Conservation (phyloP, 1,139 yeast species). For the Magnusiomyces magnusii region DNA sequence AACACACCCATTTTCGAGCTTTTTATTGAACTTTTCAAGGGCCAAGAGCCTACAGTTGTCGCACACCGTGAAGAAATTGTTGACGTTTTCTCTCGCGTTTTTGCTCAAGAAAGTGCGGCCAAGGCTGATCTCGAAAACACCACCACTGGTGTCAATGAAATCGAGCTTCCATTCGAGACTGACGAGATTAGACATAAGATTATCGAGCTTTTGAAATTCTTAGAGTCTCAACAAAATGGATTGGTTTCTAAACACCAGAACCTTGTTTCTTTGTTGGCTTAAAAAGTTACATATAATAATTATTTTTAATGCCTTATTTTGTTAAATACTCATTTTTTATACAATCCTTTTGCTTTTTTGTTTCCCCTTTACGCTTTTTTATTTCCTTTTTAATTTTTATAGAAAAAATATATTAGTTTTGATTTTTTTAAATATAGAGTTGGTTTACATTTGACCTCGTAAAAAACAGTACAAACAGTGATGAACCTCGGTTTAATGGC, state of each 20-base stretch:
- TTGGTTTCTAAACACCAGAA: constrained; percentile 22
- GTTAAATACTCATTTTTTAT: background rate
- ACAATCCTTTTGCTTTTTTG: background rate
- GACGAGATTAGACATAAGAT: constrained; percentile 59
- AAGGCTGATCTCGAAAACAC: constrained; percentile 50
- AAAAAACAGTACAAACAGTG: too few species aligned
- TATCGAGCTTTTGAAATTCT: constrained; percentile 61
- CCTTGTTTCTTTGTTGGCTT: constrained; percentile 16
- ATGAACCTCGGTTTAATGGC: background rate
- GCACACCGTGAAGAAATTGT: constrained; percentile 57
- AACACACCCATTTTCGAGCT: constrained; percentile 83
- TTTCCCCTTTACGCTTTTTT: background rate
- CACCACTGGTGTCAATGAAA: constrained; percentile 46
- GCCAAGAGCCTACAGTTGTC: constrained; percentile 50
- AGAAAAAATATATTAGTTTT: too few species aligned
- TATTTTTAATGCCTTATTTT: background rate
- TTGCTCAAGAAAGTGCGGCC: constrained; percentile 60
- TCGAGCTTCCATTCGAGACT: constrained; percentile 65
- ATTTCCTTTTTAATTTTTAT: too few species aligned
- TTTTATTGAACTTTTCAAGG: constrained; percentile 62
- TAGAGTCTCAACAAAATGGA: constrained; percentile 59
- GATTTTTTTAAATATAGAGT: too few species aligned
- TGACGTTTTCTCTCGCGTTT: constrained; percentile 61
- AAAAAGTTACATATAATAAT: background rate
- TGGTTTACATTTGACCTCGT: too few species aligned